Evolutionary conservation across 1,139 yeast species (phyloP), one percentile per base, ranked within the genome.

Genomic region (Blastobotrys aristatus): DNA sequence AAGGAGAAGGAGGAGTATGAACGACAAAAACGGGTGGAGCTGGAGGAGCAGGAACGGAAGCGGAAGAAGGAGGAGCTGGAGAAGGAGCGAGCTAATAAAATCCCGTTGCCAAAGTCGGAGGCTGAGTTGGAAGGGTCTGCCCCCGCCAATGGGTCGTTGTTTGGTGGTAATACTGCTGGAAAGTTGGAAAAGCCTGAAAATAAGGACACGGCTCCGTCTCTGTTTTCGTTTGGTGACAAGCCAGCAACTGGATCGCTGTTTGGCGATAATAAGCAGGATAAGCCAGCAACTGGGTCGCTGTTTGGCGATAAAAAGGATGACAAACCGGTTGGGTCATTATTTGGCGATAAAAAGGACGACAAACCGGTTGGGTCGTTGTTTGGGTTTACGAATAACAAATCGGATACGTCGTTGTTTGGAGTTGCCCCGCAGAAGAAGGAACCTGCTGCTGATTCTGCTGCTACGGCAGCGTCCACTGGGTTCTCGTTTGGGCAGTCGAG

Each of bases 401-500:
- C 40, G 4, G 26, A 21, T 31, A 31, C 17, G 7, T 26, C 30
- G 30, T 26, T 29, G 18, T 38, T 38, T 17, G 32, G 32, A 21
- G 40, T n/a, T n/a, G n/a, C n/a, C n/a, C n/a, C n/a, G n/a, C n/a
- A n/a, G n/a, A n/a, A n/a, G n/a, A n/a, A n/a, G n/a, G n/a, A n/a
- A 34, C 22, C 22, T 34, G 38, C 22, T 34, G 30, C 10, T 26
- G 14, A 18, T 5, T 4, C 39, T 21, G 29, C 11, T 10, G 13
- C 13, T 16, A 4, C 22, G 4, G 6, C 4, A 5, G 29, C 11
- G 7, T 36, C 29, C 5, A 35, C 29, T 10, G 60, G 57, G 2
- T 61, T 63, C 44, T 52, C 62, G 5, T 60, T 66, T 47, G 68
- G 67, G 1, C n/a, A n/a, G n/a, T 57, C 58, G 4, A 45, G 17